phyloP scores from a whole-genome alignment of 257 asterid genomes.

The Primulina tabacum region DNA sequence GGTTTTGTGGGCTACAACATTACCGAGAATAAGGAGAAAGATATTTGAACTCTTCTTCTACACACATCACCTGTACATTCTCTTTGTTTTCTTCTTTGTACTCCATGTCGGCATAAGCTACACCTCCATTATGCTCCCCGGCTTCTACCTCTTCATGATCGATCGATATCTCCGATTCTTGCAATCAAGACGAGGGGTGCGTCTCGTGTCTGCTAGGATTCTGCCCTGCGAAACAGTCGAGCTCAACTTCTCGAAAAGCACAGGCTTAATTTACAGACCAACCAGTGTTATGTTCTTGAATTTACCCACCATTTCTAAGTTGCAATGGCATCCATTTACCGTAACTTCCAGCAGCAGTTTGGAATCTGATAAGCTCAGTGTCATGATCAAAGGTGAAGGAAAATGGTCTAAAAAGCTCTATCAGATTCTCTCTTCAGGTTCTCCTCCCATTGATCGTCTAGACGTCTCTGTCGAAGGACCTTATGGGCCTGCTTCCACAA shows the following conservation, averaged over 20 bases:
- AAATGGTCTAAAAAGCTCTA: constrained; percentile 35
- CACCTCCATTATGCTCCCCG: constrained; percentile 64
- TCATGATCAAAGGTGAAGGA: constrained; percentile 28
- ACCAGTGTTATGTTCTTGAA: constrained; percentile 32
- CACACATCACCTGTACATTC: constrained; percentile 70
- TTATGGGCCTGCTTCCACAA: constrained; percentile 37
- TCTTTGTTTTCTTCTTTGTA: constrained; percentile 66
- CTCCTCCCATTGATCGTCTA: constrained; percentile 10
- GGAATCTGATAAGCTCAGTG: constrained; percentile 33
- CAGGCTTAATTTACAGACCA: constrained; percentile 27
- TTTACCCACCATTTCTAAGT: constrained; percentile 31
- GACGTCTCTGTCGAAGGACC: constrained; percentile 37
- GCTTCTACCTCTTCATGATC: constrained; percentile 76
- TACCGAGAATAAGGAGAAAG: constrained; percentile 64
- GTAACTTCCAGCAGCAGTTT: constrained; percentile 30
- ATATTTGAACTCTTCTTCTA: constrained; percentile 80
- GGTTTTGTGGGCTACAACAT: constrained; percentile 60
- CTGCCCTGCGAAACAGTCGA: constrained; percentile 62
- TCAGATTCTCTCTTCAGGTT: constrained; percentile 26
- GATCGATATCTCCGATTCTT: constrained; percentile 74
- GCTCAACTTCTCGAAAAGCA: constrained; percentile 65
- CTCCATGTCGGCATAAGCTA: constrained; percentile 63
- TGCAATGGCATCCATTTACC: constrained; percentile 45
- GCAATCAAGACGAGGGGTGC: constrained; percentile 58
- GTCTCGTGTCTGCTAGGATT: constrained; percentile 54